These are phyloP conservation scores for Tulasnella sp. DNA, from an alignment of 768 basidiomycete species.

Conservation along the genomic window DNA sequence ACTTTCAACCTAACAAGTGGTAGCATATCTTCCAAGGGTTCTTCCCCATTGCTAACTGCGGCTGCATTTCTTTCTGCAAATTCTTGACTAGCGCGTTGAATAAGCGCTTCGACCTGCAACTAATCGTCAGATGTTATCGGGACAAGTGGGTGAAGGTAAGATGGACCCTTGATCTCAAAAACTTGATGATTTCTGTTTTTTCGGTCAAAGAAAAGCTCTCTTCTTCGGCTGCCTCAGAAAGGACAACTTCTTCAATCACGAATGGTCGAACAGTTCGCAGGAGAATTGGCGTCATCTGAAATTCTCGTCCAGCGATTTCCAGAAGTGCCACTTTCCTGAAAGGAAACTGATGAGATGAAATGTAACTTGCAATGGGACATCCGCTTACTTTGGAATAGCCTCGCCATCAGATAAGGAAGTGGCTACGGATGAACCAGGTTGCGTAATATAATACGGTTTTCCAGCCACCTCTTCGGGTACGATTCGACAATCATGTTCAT, in stretches of 20 bases:
- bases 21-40: conserved; percentile 53
- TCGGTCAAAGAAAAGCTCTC: conserved; percentile 65
- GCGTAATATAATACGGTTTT: conserved; percentile 81
- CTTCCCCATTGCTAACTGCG: conserved; percentile 49
- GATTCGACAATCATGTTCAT: conserved; percentile 95
- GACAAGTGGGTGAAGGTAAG: neutral
- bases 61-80: conserved; percentile 64
- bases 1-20: conserved; percentile 84
- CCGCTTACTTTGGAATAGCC: conserved; percentile 67
- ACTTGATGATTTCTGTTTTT: conserved; percentile 72
- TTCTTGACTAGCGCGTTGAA: conserved; percentile 58
- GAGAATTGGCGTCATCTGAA: conserved; percentile 70
- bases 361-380: neutral
- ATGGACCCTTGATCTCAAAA: conserved; percentile 53
- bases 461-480: conserved; percentile 82
- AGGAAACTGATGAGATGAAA: neutral
- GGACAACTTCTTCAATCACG: conserved; percentile 65
- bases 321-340: conserved; percentile 81
- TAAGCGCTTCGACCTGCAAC: conserved; percentile 59
- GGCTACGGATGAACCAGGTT: conserved; percentile 91
- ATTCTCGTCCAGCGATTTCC: conserved; percentile 77
- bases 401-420: conserved; percentile 93
- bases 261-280: conserved; percentile 91
- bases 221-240: conserved; percentile 67
- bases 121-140: neutral